A percentile compares a stretch with the other conserved stretches of the same genome.
Conservation (phyloP, 2,329 filamentous ascomycete genomes). For the Exophiala lecanii-corni region DNA sequence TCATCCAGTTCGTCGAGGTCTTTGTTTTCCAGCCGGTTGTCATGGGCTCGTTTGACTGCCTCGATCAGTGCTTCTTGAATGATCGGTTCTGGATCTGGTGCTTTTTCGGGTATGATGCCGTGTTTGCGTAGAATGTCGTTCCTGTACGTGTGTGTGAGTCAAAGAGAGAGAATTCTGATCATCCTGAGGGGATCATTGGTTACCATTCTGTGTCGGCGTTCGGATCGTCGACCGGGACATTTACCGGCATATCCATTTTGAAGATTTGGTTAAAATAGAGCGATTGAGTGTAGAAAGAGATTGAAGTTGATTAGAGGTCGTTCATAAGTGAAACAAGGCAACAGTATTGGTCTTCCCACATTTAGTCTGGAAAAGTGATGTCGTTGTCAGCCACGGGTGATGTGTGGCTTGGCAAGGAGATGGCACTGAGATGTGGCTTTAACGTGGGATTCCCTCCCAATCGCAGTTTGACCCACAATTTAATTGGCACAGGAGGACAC, state of each 20-base stretch:
- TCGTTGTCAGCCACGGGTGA: too few relatives aligned
- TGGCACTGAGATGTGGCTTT: too few relatives aligned
- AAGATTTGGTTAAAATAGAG: too few relatives aligned
- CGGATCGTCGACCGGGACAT: conserved; percentile 87
- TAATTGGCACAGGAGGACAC: not conserved
- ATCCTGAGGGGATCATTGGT: not conserved
- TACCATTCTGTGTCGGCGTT: conserved; percentile 99
- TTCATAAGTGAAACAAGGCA: too few relatives aligned
- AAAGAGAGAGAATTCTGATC: not conserved
- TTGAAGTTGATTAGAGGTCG: too few relatives aligned
- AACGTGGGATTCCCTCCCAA: too few relatives aligned
- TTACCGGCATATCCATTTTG: conserved; percentile 53
- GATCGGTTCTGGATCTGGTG: conserved; percentile 88
- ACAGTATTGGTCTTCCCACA: too few relatives aligned
- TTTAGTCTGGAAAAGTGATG: too few relatives aligned
- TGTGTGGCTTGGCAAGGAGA: too few relatives aligned
- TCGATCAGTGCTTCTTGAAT: conserved; percentile 91
- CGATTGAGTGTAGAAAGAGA: too few relatives aligned
- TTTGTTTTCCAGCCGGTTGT: conserved; percentile 90
- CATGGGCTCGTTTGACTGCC: conserved; percentile 76
- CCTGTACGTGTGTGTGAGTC: conserved; percentile 16
- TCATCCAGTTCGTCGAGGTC: conserved; percentile 90
- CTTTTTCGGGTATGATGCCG: conserved; percentile 95
- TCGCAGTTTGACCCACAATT: too few relatives aligned
- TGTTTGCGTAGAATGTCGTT: conserved; percentile 98